phyloP scores from a whole-genome alignment of 2,329 filamentous ascomycete genomes.

The Neospermospora avenae region DNA sequence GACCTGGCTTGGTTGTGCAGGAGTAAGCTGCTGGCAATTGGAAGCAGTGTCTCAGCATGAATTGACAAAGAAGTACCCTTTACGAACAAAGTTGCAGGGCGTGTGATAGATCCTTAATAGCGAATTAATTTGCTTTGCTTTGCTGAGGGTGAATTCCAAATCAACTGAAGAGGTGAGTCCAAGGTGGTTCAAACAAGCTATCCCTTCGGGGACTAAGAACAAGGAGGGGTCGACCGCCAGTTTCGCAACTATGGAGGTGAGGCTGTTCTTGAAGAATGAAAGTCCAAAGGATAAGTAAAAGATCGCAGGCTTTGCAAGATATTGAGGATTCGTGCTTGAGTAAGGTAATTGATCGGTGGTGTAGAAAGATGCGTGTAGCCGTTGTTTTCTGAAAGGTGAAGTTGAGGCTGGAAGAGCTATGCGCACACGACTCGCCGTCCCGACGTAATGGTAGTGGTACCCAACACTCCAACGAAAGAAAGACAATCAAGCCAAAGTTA shows the following conservation, averaged over 20 bases:
- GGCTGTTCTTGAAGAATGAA: neutral
- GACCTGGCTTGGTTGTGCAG: neutral
- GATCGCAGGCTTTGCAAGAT: neutral
- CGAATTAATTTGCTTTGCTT: neutral
- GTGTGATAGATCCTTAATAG: neutral
- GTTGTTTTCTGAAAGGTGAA: neutral
- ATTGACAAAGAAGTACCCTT: neutral
- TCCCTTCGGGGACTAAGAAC: neutral
- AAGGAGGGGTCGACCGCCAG: neutral
- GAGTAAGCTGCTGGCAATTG: neutral
- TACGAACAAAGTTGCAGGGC: neutral
- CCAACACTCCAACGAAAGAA: neutral
- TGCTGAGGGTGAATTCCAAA: no score
- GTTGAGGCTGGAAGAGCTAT: neutral
- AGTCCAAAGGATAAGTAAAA: neutral
- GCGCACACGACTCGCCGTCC: neutral
- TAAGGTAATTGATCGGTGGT: no score
- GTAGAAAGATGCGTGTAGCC: slow-evolving; percentile 3
- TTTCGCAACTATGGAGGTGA: neutral
- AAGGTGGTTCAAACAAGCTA: slow-evolving; percentile 1
- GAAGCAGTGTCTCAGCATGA: neutral
- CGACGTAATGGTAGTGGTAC: neutral
- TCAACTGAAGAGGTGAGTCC: neutral
- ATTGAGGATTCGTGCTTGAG: no score
- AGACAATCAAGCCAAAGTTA: neutral